These are phyloP conservation scores for Cucumis hystrix DNA, from an alignment of 306 rosid genomes.

Conservation along the genomic window DNA sequence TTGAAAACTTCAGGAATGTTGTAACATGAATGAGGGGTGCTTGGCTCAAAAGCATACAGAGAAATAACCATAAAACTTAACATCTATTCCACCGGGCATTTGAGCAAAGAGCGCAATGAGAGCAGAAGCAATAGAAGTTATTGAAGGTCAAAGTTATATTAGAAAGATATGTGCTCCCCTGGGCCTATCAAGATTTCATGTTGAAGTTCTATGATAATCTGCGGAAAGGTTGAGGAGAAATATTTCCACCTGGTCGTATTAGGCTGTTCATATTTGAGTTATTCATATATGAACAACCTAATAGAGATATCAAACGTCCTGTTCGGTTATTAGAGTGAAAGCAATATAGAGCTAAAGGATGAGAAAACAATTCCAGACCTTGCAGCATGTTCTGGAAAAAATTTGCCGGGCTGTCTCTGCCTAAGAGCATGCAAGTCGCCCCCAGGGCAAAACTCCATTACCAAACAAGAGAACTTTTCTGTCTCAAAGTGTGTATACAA, in stretches of 20 bases:
- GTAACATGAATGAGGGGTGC: background rate
- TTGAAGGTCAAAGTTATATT: background rate
- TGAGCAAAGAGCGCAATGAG: background rate
- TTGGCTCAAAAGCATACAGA: background rate
- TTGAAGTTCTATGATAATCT: background rate
- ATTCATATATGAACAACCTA: no score
- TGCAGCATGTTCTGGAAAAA: constrained; percentile 84
- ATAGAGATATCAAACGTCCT: background rate
- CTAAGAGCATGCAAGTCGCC: constrained; percentile 87
- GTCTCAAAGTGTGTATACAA: constrained; percentile 79
- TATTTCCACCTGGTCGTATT: background rate
- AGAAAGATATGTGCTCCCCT: background rate
- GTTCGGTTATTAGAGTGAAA: background rate
- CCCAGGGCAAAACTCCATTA: constrained; percentile 94
- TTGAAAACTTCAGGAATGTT: background rate
- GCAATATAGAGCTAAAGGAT: background rate
- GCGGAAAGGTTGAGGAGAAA: background rate
- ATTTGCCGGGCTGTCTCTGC: constrained; percentile 80
- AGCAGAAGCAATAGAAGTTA: background rate
- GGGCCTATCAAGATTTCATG: background rate
- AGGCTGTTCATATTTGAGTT: background rate
- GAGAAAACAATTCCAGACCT: constrained; percentile 42
- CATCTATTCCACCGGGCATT: background rate
- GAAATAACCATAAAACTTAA: background rate
- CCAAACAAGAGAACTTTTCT: constrained; percentile 69